These are phyloP conservation scores for Glomus cerebriforme DNA, from an alignment of 192 early-diverging fungal genomes.

Conservation along the genomic window DNA sequence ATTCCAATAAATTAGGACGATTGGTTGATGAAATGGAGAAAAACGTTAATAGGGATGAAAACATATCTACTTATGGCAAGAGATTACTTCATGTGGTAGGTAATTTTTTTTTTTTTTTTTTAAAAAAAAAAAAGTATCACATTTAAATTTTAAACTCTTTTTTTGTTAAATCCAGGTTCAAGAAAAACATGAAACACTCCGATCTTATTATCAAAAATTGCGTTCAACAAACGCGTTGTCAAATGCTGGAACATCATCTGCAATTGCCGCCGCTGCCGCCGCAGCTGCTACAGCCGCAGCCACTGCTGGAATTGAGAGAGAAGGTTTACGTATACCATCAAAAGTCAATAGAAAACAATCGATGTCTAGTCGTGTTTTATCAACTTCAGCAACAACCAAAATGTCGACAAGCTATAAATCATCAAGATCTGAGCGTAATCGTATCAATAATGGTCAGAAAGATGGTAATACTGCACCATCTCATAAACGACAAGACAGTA, in stretches of 20 bases:
- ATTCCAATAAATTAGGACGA: conserved; percentile 25
- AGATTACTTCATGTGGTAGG: conserved; percentile 43
- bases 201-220: conserved; percentile 28
- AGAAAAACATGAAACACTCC: conserved; percentile 30
- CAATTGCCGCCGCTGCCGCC: neutral
- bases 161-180: conserved; percentile 8
- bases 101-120: neutral
- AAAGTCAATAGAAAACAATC: conserved; percentile 28
- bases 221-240: conserved; percentile 26
- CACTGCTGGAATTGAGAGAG: neutral
- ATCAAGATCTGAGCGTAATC: neutral
- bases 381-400: conserved; percentile 26
- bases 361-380: conserved; percentile 11
- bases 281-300: neutral
- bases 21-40: conserved; percentile 33
- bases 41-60: conserved; percentile 33
- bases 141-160: no score
- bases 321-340: conserved; percentile 17
- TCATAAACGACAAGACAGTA: conserved; percentile 48
- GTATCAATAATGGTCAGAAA: neutral
- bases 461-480: neutral
- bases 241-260: neutral
- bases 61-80: conserved; percentile 43
- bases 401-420: neutral
- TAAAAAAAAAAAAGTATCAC: neutral